Base-by-base conservation (phyloP, 176 grass and related monocot species). In the Otatea glauca region DNA sequence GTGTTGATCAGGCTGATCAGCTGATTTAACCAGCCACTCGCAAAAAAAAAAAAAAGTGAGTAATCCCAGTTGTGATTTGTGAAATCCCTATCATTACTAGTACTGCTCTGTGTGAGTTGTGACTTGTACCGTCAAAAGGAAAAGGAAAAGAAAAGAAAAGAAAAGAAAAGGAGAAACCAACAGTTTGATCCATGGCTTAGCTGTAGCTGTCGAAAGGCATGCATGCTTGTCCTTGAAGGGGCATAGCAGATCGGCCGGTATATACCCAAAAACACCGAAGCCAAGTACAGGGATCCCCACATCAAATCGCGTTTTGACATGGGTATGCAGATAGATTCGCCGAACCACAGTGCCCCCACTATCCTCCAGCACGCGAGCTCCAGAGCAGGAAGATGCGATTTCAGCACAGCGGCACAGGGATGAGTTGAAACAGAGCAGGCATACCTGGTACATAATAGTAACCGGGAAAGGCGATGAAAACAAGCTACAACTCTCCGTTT, bases 281-380 rank as follows among this genome's bases (percentile, higher is more conserved):
- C 21, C 12, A 81, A 55, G 65, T 11, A 24, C 65, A 6, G 24
- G 35, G 14, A 13, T 27, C 32, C 54, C 56, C 56, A 27, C 38
- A 18, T 81, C 66, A 70, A 81, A 58, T 81, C 66, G 43, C 65
- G 50, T 70, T 53, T 81, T 24, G 79, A 81, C n/a, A 18, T 42
- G 53, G 32, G 38, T 23, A 35, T 24, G 21, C 53, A 13, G 20
- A 3, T 39, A 58, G 32, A 76, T 24, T 44, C 21, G 12, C 21
- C 16, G 27, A 53, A 10, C 25, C 29, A 66, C 45, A 20, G 38
- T 59, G 11, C 7, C 34, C 18, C n/a, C 56, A 25, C 75, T 23
- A 11, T n/a, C 43, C 17, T 35, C 77, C 62, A 37, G 27, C 18
- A 25, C 32, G 23, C 47, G 24, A 74, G 48, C 45, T 61, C 74